Conservation (phyloP, 139 green algal genomes). For the Chlamydomonas schloesseri region DNA sequence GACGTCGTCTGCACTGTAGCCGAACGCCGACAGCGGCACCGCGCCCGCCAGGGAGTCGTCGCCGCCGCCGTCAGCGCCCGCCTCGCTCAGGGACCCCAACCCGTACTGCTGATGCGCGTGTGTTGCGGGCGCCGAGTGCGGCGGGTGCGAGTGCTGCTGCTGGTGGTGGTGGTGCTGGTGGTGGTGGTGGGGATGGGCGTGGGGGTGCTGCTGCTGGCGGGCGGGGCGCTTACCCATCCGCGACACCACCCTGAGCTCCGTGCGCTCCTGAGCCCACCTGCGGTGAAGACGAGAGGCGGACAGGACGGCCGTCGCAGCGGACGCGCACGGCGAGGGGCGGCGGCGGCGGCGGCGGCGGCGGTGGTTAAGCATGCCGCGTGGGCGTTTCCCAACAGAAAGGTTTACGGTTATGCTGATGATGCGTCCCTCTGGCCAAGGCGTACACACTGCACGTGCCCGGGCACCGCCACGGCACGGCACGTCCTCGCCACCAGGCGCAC, state of each 20-base stretch:
- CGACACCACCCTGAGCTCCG: background rate
- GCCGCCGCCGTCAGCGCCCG: background rate
- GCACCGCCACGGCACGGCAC: no score
- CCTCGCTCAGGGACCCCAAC: background rate
- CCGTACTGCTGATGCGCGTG: no score
- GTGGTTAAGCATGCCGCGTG: no score
- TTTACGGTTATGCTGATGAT: no score
- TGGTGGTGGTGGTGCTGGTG: background rate
- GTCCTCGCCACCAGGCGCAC: no score
- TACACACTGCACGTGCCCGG: no score
- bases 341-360: background rate
- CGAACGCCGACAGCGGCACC: background rate
- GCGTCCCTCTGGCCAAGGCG: no score
- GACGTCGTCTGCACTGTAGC: conserved; percentile 20
- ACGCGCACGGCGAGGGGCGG: no score
- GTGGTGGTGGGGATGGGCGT: background rate
- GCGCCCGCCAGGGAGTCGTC: background rate
- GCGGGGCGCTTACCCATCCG: background rate
- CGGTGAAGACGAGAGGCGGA: no score
- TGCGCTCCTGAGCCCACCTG: conserved; percentile 35
- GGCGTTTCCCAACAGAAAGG: no score
- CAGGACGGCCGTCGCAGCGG: no score
- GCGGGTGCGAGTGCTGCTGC: background rate
- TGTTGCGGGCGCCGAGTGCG: no score
- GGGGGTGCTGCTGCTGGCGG: background rate